Conservation (phyloP, 2,329 filamentous ascomycete species). For the Fusarium sacchari region DNA sequence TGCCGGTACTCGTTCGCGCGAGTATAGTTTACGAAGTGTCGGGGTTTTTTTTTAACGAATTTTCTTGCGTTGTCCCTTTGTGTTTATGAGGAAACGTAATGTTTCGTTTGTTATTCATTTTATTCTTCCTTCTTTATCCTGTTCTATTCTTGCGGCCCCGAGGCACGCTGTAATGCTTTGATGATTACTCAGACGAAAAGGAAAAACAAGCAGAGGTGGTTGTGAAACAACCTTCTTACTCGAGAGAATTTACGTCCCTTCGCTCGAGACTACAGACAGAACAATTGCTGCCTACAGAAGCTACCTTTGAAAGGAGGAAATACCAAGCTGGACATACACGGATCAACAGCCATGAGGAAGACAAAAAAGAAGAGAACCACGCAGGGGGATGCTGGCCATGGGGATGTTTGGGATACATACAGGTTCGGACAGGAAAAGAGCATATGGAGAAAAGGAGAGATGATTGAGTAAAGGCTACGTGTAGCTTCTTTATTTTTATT, state of each 20-base stretch:
- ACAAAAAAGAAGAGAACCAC: conserved; percentile 26
- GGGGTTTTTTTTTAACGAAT: conserved; percentile 35
- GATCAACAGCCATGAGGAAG: conserved; percentile 25
- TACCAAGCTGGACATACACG: conserved; percentile 30
- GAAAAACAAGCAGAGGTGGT: conserved; percentile 15
- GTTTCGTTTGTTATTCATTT: conserved; percentile 32
- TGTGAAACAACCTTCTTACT: conserved; percentile 8
- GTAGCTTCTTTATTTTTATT: conserved; percentile 10
- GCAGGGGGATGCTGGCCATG: conserved; percentile 2
- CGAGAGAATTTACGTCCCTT: conserved; percentile 38
- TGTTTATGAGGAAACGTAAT: conserved; percentile 42
- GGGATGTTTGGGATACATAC: conserved; percentile 37
- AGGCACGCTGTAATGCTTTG: conserved; percentile 41
- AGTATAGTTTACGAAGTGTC: conserved; percentile 36
- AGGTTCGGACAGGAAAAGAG: conserved; percentile 33
- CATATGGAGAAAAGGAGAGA: conserved; percentile 33
- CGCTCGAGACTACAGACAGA: conserved; percentile 20
- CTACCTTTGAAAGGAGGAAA: conserved; percentile 20
- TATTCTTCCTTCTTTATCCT: conserved; percentile 28
- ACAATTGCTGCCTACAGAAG: not conserved
- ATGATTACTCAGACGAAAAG: conserved; percentile 29
- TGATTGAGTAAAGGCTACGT: conserved; percentile 11
- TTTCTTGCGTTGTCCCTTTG: conserved; percentile 44
- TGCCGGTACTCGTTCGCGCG: conserved; percentile 42
- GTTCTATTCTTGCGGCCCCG: conserved; percentile 30